Evolutionary conservation across 2,329 filamentous ascomycete species (phyloP).

Genomic region (Ophiostoma sp.): DNA sequence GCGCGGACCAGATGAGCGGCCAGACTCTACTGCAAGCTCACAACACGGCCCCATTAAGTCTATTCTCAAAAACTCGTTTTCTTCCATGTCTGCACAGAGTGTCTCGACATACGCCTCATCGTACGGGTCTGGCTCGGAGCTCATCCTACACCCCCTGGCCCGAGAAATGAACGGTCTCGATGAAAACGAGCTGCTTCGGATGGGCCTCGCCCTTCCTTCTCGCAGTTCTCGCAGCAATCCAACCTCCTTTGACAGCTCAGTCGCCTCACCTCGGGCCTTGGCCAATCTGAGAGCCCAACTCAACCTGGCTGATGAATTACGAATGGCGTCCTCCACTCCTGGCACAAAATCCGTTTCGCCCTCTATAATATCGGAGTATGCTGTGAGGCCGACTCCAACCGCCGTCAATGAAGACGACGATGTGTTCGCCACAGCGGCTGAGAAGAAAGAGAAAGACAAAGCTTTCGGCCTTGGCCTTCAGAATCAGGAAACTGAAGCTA

Average conservation of each 20-base stretch:
- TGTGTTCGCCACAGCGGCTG: conserved; percentile 11
- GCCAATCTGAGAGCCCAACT: background rate
- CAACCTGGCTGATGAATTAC: conserved; percentile 2
- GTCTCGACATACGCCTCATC: conserved; percentile 19
- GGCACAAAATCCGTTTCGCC: background rate
- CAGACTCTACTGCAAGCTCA: background rate
- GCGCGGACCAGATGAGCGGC: background rate
- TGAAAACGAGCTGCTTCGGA: conserved; percentile 14
- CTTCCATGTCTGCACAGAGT: conserved; percentile 20
- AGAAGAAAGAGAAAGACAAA: background rate
- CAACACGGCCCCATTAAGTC: conserved; percentile 14
- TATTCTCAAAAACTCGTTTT: conserved; percentile 25
- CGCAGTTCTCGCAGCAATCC: background rate
- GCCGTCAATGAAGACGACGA: conserved; percentile 18
- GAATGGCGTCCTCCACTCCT: background rate
- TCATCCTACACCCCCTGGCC: conserved; percentile 19
- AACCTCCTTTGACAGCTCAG: conserved; percentile 12
- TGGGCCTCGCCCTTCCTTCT: conserved; percentile 17
- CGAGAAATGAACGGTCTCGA: conserved; percentile 14
- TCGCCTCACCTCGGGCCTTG: background rate
- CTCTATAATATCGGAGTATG: background rate
- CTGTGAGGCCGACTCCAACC: background rate
- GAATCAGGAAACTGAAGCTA: background rate
- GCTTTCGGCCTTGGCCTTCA: background rate
- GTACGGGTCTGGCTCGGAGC: conserved; percentile 14